phyloP scores from a whole-genome alignment of 2,329 filamentous ascomycete genomes.

The Rhexocercosporidium sp. region DNA sequence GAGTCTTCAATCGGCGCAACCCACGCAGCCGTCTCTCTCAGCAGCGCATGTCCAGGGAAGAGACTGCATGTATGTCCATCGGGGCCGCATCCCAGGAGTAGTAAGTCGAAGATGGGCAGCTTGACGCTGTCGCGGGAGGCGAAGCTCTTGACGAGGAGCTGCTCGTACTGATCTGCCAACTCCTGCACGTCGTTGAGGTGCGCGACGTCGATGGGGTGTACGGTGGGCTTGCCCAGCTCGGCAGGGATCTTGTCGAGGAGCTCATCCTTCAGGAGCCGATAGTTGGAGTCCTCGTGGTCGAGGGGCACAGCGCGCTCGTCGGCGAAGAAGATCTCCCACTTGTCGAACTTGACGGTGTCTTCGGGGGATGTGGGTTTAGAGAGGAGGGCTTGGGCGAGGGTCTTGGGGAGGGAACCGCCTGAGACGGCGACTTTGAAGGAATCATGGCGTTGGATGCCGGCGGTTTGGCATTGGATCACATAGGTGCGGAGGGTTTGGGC shows the following conservation, averaged over 20 bases:
- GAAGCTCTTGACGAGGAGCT: conserved; percentile 83
- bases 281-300: conserved; percentile 93
- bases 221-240: conserved; percentile 64
- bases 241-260: conserved; percentile 86
- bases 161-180: conserved; percentile 91
- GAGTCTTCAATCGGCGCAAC: conserved; percentile 91
- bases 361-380: conserved; percentile 52
- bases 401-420: conserved; percentile 89
- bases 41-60: conserved; percentile 86
- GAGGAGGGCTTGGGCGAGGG: conserved; percentile 84
- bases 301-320: conserved; percentile 95
- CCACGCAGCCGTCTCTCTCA: conserved; percentile 89
- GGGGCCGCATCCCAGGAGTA: conserved; percentile 91
- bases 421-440: conserved; percentile 92
- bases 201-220: conserved; percentile 78
- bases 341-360: conserved; percentile 75
- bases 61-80: conserved; percentile 97
- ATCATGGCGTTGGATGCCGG: conserved; percentile 78
- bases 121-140: conserved; percentile 93
- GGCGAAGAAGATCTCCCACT: conserved; percentile 98
- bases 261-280: conserved; percentile 84
- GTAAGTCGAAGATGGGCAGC: conserved; percentile 91
- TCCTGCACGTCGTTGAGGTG: conserved; percentile 81
- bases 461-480: conserved; percentile 80
- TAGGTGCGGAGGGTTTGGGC: conserved; percentile 81